Evolutionary conservation across 257 asterid species (phyloP).

Genomic region (Nicotiana noctiflora): DNA sequence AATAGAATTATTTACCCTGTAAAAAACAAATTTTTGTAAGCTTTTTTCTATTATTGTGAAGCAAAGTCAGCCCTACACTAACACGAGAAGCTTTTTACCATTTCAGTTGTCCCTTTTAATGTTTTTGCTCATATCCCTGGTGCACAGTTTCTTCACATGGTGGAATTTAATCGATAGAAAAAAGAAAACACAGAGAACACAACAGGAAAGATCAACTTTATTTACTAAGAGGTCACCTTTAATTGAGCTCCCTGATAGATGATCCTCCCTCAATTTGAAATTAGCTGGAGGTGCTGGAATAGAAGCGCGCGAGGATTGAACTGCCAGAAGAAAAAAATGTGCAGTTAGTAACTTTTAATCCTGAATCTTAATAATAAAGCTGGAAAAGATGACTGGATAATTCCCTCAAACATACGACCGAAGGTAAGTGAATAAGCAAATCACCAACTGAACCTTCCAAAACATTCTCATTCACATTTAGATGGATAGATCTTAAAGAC

Average conservation of each 20-base stretch:
- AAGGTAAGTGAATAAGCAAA: not conserved
- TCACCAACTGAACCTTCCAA: not conserved
- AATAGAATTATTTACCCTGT: not conserved
- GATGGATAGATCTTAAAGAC: not conserved
- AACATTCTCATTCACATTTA: not conserved
- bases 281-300: slow-evolving; percentile 66
- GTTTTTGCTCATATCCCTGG: not conserved
- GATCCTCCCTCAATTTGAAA: slow-evolving; percentile 68
- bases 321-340: slow-evolving; percentile 23
- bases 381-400: slow-evolving; percentile 7
- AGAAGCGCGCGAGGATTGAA: slow-evolving; percentile 54
- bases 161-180: not conserved
- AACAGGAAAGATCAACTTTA: not conserved
- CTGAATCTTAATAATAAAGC: not conserved
- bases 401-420: not conserved
- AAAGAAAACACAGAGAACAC: not conserved
- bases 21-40: not conserved
- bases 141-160: not conserved
- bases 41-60: not conserved
- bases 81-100: not conserved
- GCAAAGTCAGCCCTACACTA: not conserved
- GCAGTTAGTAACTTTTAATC: not conserved
- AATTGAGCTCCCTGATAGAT: slow-evolving; percentile 21
- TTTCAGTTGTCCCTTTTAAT: not conserved
- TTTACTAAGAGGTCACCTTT: slow-evolving; percentile 3